These are phyloP conservation scores for Ophiocordyceps australis DNA, from an alignment of 2,329 filamentous ascomycete genomes.

Conservation along the genomic window DNA sequence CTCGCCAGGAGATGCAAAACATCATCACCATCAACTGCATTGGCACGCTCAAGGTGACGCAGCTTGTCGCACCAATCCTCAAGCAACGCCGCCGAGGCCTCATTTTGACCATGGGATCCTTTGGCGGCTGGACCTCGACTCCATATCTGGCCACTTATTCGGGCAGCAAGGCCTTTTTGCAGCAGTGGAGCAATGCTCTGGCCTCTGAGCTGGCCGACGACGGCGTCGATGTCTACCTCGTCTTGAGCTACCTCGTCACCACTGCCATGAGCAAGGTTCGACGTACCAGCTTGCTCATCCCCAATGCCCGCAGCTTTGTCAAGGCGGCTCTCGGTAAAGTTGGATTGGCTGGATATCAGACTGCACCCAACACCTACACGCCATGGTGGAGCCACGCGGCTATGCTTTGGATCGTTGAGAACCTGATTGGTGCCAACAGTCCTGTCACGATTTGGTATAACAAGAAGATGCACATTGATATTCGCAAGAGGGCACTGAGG, in stretches of 20 bases:
- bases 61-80: constrained; percentile 72
- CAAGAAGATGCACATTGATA: constrained; percentile 60
- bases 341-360: constrained; percentile 62
- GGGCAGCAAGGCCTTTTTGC: constrained; percentile 93
- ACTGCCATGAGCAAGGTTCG: constrained; percentile 96
- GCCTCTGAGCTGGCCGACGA: constrained; percentile 65
- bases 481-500: constrained; percentile 62
- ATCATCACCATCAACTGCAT: constrained; percentile 94
- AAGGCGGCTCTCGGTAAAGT: constrained; percentile 62
- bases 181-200: constrained; percentile 84
- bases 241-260: constrained; percentile 83
- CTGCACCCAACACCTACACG: constrained; percentile 67
- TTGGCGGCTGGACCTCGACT: constrained; percentile 81
- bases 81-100: constrained; percentile 68
- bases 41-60: constrained; percentile 75
- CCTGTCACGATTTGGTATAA: constrained; percentile 29
- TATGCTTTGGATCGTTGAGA: constrained; percentile 68
- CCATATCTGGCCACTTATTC: constrained; percentile 91
- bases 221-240: constrained; percentile 77
- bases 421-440: constrained; percentile 30
- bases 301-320: constrained; percentile 70
- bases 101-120: constrained; percentile 93
- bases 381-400: constrained; percentile 87
- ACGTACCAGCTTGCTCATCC: constrained; percentile 58
- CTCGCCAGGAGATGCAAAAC: constrained; percentile 61